These are phyloP conservation scores for Neoboletus magnificus DNA, from an alignment of 768 basidiomycete species.

Conservation along the genomic window DNA sequence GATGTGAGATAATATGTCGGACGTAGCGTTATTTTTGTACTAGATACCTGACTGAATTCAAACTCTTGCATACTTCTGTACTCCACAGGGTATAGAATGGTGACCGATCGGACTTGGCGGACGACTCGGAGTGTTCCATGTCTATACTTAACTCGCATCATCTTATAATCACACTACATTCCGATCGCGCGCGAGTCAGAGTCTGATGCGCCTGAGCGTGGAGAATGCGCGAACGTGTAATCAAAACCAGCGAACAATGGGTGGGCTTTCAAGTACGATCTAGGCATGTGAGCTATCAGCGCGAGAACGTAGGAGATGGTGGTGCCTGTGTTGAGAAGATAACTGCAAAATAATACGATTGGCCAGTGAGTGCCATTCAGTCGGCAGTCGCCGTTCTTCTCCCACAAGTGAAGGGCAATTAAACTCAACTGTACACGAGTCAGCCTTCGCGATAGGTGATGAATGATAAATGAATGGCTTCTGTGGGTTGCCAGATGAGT, in stretches of 20 bases:
- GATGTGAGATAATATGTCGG: not conserved
- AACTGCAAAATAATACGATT: not conserved
- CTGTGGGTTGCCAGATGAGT: conserved; percentile 6
- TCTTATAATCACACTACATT: conserved; percentile 16
- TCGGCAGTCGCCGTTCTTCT: conserved; percentile 10
- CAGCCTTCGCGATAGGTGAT: conserved; percentile 2
- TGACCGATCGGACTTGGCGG: not conserved
- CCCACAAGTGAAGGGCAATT: conserved; percentile 3
- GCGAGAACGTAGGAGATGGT: not conserved
- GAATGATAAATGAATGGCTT: conserved; percentile 13
- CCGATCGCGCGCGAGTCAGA: not conserved
- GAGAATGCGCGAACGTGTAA: not conserved
- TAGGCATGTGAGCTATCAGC: conserved; percentile 15
- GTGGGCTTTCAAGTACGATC: not conserved
- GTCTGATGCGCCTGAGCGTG: conserved; percentile 1
- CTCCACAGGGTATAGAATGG: not conserved
- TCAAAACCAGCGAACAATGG: conserved; percentile 24
- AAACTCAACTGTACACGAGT: conserved; percentile 12
- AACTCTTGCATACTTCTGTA: not conserved
- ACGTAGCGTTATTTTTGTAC: not conserved
- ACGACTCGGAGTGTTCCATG: not conserved
- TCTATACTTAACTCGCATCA: conserved; percentile 6
- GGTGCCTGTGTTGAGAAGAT: not conserved
- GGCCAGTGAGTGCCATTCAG: not conserved
- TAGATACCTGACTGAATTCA: not conserved